Conservation (phyloP, 2,329 filamentous ascomycete genomes). For the Fusarium sp. region DNA sequence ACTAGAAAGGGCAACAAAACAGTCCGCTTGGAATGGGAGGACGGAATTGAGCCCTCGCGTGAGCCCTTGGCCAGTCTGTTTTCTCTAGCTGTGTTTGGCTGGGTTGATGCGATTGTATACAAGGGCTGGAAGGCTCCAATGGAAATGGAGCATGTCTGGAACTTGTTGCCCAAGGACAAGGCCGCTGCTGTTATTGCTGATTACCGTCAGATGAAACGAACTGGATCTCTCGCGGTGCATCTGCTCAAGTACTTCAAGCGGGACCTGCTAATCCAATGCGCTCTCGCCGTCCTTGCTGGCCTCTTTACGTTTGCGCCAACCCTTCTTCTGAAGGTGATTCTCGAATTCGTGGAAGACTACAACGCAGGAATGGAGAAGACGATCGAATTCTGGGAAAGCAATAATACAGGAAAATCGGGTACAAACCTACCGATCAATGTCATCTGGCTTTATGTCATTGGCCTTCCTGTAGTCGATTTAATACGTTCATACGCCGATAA, state of each 20-base stretch:
- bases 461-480: slow-evolving; percentile 85
- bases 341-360: slow-evolving; percentile 93
- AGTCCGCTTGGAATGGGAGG: slow-evolving; percentile 88
- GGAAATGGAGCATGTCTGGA: slow-evolving; percentile 90
- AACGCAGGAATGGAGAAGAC: slow-evolving; percentile 58
- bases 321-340: slow-evolving; percentile 86
- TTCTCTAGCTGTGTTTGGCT: slow-evolving; percentile 86
- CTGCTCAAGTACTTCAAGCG: slow-evolving; percentile 86
- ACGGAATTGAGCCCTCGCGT: slow-evolving; percentile 83
- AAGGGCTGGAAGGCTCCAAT: slow-evolving; percentile 86
- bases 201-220: slow-evolving; percentile 88
- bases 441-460: slow-evolving; percentile 93
- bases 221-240: slow-evolving; percentile 80
- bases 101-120: slow-evolving; percentile 91
- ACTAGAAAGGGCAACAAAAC: slow-evolving; percentile 93
- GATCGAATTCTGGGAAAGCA: not conserved
- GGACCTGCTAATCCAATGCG: slow-evolving; percentile 78
- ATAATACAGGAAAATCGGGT: slow-evolving; percentile 60
- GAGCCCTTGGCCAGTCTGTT: slow-evolving; percentile 90
- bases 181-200: slow-evolving; percentile 81
- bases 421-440: slow-evolving; percentile 81
- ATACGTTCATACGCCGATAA: slow-evolving; percentile 85
- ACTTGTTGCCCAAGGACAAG: slow-evolving; percentile 87
- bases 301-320: slow-evolving; percentile 92
- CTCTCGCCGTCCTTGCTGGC: slow-evolving; percentile 82